Conservation (phyloP, 2,329 filamentous ascomycete genomes). For the Fusarium phyllophilum region DNA sequence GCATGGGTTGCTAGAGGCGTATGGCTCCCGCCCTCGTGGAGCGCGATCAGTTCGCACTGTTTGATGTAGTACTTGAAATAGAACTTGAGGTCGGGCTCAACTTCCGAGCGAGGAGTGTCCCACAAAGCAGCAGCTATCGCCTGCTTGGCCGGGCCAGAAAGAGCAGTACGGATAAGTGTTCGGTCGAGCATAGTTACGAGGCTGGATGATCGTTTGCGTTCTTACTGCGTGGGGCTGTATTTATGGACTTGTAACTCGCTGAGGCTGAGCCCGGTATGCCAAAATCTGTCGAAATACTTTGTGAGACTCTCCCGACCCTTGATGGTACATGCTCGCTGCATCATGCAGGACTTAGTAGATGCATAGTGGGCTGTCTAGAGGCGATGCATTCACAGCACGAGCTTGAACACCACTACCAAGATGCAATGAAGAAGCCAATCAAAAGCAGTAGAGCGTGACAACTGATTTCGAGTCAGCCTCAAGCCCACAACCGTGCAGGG, state of each 20-base stretch:
- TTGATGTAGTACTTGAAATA: neutral
- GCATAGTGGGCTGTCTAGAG: neutral
- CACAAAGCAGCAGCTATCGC: neutral
- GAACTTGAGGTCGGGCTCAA: neutral
- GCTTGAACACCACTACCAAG: neutral
- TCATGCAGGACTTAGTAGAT: neutral
- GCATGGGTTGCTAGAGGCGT: neutral
- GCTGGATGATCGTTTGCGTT: neutral
- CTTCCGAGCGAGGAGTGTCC: neutral
- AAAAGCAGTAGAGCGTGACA: rapidly evolving
- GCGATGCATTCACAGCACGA: neutral
- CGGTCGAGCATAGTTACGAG: neutral
- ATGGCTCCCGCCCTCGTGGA: neutral
- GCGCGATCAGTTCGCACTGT: neutral
- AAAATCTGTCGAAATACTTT: neutral
- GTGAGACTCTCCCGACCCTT: neutral
- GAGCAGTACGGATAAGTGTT: neutral
- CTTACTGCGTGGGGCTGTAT: neutral
- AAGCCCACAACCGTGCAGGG: neutral
- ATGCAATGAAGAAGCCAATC: neutral
- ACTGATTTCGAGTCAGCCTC: neutral
- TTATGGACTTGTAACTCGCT: neutral
- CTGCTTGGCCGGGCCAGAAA: neutral
- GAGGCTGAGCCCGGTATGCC: neutral
- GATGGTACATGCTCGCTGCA: neutral